Evolutionary conservation across 805 yeast species (phyloP).

Genomic region (Barnettozyma siamensis): DNA sequence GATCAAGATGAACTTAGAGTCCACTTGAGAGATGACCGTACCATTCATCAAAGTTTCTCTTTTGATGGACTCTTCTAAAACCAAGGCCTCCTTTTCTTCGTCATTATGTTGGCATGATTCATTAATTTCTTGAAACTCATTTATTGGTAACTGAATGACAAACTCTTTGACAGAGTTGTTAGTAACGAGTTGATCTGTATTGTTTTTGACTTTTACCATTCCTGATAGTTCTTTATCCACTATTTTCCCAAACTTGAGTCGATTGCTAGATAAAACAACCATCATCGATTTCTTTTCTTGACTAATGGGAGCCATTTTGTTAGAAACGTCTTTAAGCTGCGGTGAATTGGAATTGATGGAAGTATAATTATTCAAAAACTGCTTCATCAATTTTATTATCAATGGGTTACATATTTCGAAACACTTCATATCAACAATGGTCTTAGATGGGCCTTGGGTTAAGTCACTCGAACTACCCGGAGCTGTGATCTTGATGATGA

Average conservation of each 20-base stretch:
- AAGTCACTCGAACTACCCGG: constrained; percentile 30
- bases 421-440: constrained; percentile 23
- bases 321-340: too few relatives aligned
- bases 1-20: constrained; percentile 55
- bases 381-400: constrained; percentile 26
- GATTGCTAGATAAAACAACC: constrained; percentile 2
- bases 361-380: constrained; percentile 25
- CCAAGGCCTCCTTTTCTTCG: constrained; percentile 5
- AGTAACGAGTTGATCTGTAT: neutral
- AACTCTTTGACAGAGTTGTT: too few relatives aligned
- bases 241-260: constrained; percentile 1
- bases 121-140: too few relatives aligned
- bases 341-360: constrained; percentile 7
- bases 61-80: constrained; percentile 8
- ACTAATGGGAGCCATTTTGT: too few relatives aligned
- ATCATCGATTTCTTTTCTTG: neutral
- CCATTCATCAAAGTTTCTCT: constrained; percentile 21
- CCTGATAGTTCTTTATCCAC: constrained; percentile 4
- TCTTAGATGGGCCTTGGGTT: constrained; percentile 36
- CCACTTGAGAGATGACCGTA: constrained; percentile 52
- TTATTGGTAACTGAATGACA: too few relatives aligned
- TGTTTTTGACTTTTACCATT: constrained; percentile 1
- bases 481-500: constrained; percentile 29
- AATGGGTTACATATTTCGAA: constrained; percentile 27
- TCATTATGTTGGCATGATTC: neutral